Evolutionary conservation across 257 asterid genomes (phyloP), one percentile per base, ranked within the genome.

Genomic region (Penstemon davidsonii): DNA sequence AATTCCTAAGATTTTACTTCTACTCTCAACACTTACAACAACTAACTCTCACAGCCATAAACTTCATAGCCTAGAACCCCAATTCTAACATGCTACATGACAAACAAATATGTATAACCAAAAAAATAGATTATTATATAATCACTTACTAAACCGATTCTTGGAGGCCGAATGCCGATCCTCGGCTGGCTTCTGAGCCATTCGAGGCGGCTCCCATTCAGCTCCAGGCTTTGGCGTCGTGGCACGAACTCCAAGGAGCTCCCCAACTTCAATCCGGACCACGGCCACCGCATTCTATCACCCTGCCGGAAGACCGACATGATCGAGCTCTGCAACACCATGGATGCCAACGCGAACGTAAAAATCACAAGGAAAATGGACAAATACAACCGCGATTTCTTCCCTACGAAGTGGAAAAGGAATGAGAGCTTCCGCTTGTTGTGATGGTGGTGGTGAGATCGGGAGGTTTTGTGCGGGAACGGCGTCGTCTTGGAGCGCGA

Each of bases 261-360:
- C 5, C 97, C 99, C 60, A 82, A 72, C 85, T 85, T 81, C 84
- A 90, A 68, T 67, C 83, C 95, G 33, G 89, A 79, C 96, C 95
- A 92, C 66, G 84, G 83, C 96, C 88, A 85, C 70, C 82, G 78
- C 82, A 79, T 80, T 58, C 84, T 73, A 44, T 85, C 91, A 12
- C 88, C 84, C 73, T 71, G 91, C 15, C 88, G 80, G 66, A 88
- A 68, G 64, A 74, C 89, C 60, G 86, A 66, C 85, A 80, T 82
- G 79, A 90, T 90, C 72, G 97, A 84, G 84, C 88, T 93, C 90
- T 93, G 98, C 73, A 93, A 66, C 74, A 87, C 86, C 83, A 90
- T 64, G n/a, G 98, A 87, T 12, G 96, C 97, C 66, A 89, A 55
- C 8, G 86, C 87, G 51, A 93, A 90, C 62, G 78, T 55, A 72